Evolutionary conservation across 805 yeast genomes (phyloP), one percentile per base, ranked within the genome.

Genomic region (Candida multigemmis): DNA sequence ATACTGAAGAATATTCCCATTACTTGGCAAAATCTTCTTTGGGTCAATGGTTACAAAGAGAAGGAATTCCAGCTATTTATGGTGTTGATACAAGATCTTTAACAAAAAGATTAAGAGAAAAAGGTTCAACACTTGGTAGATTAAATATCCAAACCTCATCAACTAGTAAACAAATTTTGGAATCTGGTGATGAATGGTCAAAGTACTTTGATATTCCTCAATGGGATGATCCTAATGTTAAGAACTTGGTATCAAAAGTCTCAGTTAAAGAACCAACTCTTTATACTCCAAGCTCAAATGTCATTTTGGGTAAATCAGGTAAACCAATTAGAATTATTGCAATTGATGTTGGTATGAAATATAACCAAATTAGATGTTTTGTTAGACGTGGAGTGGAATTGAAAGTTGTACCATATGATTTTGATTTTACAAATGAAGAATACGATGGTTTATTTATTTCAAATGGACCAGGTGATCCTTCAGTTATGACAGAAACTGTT

Each of bases 401-500:
- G 41, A 73, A 76, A 50, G 96, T 91, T 30, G 96, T 91, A 25
- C 97, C 98, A 35, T 89, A 89, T 87, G 78, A 91, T 53, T 77
- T 86, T 50, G 94, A 86, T 56, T 78, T 81, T 54, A 64, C 81
- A 36, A 46, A 58, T 26, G 94, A 85, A 56, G 68, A 75, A 36
- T 91, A 80, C 52, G 98, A 91, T 55, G 99, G 98, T 66, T 68
- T 91, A 45, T 91, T 91, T 59, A 66, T 89, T 40, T 87, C 96
- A 30, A 91, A 91, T 59, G 99, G 99, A 65, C 99, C 99, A 16
- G 99, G 99, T 73, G 97, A 91, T 62, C 99, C 99, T 32, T 72
- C 91, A 23, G 84, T 82, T 32, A 69, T 91, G 74, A 55, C 74
- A 23, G 71, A 66, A 12, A 71, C 85, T 34, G 80, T 80, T 19